Base-by-base conservation (phyloP, 345 rosid species). In the Hibiscus syriacus region DNA sequence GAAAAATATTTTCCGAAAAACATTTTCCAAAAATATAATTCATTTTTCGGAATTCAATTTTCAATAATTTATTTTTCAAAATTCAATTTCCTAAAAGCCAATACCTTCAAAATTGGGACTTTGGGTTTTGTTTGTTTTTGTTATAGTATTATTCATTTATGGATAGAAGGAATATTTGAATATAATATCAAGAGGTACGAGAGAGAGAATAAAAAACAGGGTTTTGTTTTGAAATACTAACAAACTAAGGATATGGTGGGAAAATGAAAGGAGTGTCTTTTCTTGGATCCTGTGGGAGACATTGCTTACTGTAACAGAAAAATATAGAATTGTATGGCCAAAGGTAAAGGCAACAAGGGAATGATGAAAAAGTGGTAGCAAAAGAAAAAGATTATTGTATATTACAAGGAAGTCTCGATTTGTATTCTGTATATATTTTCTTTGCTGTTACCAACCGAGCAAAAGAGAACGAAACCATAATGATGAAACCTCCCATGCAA, bases 321-420 rank as follows among this genome's bases (percentile, higher is more conserved):
- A 72, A n/a, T 61, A 41, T 68, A 64, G 43, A 68, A 72, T 50
- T 75, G 73, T 9, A 43, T 62, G 52, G 73, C 71, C 68, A 79
- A 76, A 85, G 79, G 58, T 68, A 77, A 83, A 83, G 77, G 71
- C 58, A 72, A 58, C 70, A 70, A 68, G 53, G 80, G 79, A 83
- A 85, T 85, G 87, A 83, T 85, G 79, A 80, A 83, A 43, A 83
- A 77, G 82, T 58, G 39, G 54, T 34, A 69, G 70, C 63, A 57
- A 79, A 78, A 72, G 77, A 77, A 34, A 72, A 2, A 11, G 27
- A 26, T n/a, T n/a, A n/a, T n/a, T n/a, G n/a, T n/a, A n/a, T n/a
- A n/a, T n/a, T n/a, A n/a, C n/a, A n/a, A n/a, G n/a, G n/a, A n/a
- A n/a, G n/a, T n/a, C n/a, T n/a, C n/a, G n/a, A n/a, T n/a, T n/a